Conservation (phyloP, 805 yeast species). For the Pichia nakasei region DNA sequence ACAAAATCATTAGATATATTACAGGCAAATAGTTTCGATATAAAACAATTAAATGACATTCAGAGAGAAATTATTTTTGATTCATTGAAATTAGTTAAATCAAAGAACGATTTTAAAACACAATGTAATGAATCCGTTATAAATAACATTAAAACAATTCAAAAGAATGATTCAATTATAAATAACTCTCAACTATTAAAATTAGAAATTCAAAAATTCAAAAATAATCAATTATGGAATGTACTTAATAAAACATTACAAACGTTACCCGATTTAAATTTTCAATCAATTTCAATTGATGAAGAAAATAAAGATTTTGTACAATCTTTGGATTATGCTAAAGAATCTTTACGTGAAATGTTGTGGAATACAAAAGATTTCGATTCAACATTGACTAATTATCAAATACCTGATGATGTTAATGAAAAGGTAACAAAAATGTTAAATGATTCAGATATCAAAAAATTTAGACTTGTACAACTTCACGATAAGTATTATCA, state of each 20-base stretch:
- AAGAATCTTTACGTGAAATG: background rate
- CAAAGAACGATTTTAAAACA: slow-evolving; percentile 16
- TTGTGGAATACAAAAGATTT: slow-evolving; percentile 7
- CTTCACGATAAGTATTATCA: slow-evolving; percentile 21
- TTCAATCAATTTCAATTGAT: slow-evolving; percentile 6
- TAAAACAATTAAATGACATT: slow-evolving; percentile 8
- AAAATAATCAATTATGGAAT: slow-evolving; percentile 12
- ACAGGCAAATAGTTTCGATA: background rate
- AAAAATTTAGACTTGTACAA: slow-evolving; percentile 22
- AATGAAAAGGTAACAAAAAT: slow-evolving; percentile 15
- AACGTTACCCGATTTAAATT: slow-evolving; percentile 17
- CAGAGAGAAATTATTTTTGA: slow-evolving; percentile 16
- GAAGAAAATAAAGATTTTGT: slow-evolving; percentile 3
- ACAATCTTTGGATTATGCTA: slow-evolving; percentile 1
- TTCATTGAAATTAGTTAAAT: slow-evolving; percentile 11
- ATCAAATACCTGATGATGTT: slow-evolving; percentile 11
- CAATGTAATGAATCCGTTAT: slow-evolving; percentile 13
- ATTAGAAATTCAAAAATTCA: slow-evolving; percentile 12
- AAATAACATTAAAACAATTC: slow-evolving; percentile 8
- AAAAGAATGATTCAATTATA: slow-evolving; percentile 4
- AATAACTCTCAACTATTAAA: slow-evolving; percentile 8
- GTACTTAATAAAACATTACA: slow-evolving; percentile 12
- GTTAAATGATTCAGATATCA: slow-evolving; percentile 16
- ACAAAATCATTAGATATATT: slow-evolving; percentile 8
- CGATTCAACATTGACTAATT: slow-evolving; percentile 3